phyloP scores from a whole-genome alignment of 139 green algal species.

The Monoraphidium neglectum region DNA sequence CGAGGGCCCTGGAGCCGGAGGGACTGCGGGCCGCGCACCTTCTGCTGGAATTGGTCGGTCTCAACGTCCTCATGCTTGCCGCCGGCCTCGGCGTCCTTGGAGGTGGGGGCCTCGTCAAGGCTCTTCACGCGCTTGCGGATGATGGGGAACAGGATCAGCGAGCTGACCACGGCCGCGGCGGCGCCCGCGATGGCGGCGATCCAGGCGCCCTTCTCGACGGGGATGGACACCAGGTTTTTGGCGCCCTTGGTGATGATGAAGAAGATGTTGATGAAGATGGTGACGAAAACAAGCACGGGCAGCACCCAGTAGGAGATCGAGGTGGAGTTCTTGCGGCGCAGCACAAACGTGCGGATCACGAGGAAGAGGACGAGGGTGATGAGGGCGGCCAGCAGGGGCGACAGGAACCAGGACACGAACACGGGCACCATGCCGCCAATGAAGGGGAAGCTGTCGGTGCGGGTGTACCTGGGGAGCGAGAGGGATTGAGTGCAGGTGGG shows the following conservation, averaged over 20 bases:
- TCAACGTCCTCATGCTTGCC: too few species aligned
- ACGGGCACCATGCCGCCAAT: slow-evolving; percentile 45
- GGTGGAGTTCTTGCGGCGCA: slow-evolving; percentile 48
- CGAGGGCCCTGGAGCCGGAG: too few species aligned
- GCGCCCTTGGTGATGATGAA: slow-evolving; percentile 18
- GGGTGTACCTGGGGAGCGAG: slow-evolving; percentile 31
- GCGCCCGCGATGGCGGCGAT: slow-evolving; percentile 13
- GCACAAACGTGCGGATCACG: slow-evolving; percentile 32
- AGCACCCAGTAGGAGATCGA: slow-evolving; percentile 48
- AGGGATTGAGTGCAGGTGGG: too few species aligned
- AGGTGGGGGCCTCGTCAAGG: too few species aligned
- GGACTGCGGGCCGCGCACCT: too few species aligned
- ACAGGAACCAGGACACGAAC: slow-evolving; percentile 66
- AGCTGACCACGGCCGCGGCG: background rate
- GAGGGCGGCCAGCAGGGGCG: slow-evolving; percentile 52
- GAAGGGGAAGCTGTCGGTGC: slow-evolving; percentile 33
- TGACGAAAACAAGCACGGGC: slow-evolving; percentile 40
- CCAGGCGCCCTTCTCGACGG: slow-evolving; percentile 1
- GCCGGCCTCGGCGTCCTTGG: too few species aligned
- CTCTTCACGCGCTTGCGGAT: background rate
- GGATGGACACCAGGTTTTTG: slow-evolving; percentile 6
- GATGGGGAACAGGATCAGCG: slow-evolving; percentile 1
- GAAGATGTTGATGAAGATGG: slow-evolving; percentile 16
- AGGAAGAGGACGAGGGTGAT: slow-evolving; percentile 46
- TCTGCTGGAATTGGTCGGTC: too few species aligned